Base-by-base conservation (phyloP, 2,329 filamentous ascomycete genomes). In the Dendrostoma leiphaemia region DNA sequence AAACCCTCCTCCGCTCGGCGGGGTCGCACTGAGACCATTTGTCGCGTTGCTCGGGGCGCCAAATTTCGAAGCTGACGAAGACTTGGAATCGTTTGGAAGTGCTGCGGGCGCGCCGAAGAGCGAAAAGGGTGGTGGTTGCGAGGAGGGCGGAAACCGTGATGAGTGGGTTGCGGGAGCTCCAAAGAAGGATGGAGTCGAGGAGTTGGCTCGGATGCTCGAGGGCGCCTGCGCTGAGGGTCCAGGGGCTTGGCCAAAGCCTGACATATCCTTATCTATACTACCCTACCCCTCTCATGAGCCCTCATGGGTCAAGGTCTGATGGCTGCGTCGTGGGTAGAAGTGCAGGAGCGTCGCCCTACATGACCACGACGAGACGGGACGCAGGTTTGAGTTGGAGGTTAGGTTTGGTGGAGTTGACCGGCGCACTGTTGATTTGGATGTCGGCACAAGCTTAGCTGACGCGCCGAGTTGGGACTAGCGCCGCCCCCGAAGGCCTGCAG, bases 181-280 rank as follows among this genome's bases (percentile, higher is more conserved):
- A 55, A 59, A 58, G 34, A 55, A 51, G 35, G 55, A 59, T 28
- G 54, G 40, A 35, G 56, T 47, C 38, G 44, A 45, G 32, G 31
- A 17, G n/a, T 28, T 43, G 32, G 43, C 43, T 34, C 45, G 50
- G 51, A 51, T 40, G 55, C 51, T 44, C 47, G 51, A 57, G 50
- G 55, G 54, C 50, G 57, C 55, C 51, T 57, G 57, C 51, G 57
- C 57, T 51, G 54, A 54, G 48, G 58, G 53, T 46, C 40, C 54
- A 58, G 57, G 51, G 37, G 57, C 35, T 44, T 54, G 51, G 54
- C 54, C 57, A 44, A 59, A 57, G 57, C 49, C 54, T 40, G 57
- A 51, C 57, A 59, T 59, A 45, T 46, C 54, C 51, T 48, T 26
- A 48, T n/a, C 21, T 46, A 34, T 46, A 32, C 44, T 35, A 23